A percentile compares a stretch with the other conserved stretches of the same genome.
Evolutionary conservation across 2,329 filamentous ascomycete species (phyloP).

Genomic region (Arthrobotrys conoides): DNA sequence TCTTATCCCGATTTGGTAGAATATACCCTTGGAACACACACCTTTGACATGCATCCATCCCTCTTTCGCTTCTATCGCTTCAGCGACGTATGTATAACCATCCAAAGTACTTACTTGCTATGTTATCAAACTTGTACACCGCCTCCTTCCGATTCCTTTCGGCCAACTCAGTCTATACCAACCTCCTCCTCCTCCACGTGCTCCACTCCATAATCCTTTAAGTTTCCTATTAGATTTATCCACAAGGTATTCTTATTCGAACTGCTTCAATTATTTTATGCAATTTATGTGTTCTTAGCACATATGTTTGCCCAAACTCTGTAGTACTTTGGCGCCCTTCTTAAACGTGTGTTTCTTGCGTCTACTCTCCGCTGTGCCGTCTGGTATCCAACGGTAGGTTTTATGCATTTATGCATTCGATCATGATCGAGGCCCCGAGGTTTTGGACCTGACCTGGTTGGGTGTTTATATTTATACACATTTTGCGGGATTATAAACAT

Average conservation of each 20-base stretch:
- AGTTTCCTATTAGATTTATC: no score
- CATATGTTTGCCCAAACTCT: no score
- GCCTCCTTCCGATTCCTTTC: conserved; percentile 9
- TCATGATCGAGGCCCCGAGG: no score
- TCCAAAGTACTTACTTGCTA: background rate
- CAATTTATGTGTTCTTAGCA: no score
- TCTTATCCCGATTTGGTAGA: conserved; percentile 35
- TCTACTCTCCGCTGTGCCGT: background rate
- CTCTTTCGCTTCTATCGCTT: conserved; percentile 4
- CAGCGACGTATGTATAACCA: background rate
- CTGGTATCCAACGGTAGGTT: background rate
- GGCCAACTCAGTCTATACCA: background rate
- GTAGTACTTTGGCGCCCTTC: background rate
- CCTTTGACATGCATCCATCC: background rate
- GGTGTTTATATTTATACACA: no score
- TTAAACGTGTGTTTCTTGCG: no score
- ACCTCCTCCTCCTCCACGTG: background rate
- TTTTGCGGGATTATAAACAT: no score
- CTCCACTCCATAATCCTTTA: no score
- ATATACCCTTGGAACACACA: conserved; percentile 26
- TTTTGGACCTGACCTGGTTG: no score
- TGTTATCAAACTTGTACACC: conserved; percentile 32
- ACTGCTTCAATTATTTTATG: no score
- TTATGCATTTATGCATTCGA: no score
- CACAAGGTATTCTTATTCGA: no score